These are phyloP conservation scores for Populus nigra DNA, from an alignment of 345 rosid species.

Conservation along the genomic window DNA sequence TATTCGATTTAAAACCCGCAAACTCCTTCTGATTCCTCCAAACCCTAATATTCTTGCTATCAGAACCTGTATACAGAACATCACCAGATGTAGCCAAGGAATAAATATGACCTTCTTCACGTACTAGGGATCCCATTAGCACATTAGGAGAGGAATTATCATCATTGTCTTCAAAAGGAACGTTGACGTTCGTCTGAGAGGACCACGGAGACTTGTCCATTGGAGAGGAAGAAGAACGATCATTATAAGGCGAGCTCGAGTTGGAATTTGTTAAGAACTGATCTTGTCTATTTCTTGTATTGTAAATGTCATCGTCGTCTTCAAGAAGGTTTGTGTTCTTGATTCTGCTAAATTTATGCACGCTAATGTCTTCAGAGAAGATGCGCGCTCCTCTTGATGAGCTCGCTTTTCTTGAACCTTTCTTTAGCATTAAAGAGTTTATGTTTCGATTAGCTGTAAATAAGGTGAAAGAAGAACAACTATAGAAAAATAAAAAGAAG, in stretches of 20 bases:
- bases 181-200: constrained; percentile 16
- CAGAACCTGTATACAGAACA: constrained; percentile 78
- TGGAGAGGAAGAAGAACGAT: constrained; percentile 32
- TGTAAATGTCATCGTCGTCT: background rate
- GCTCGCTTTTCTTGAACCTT: constrained; percentile 22
- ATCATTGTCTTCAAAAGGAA: background rate
- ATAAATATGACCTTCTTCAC: constrained; percentile 89
- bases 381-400: constrained; percentile 10
- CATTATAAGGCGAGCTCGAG: constrained; percentile 21
- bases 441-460: background rate
- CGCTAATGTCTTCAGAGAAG: constrained; percentile 11
- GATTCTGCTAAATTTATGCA: constrained; percentile 25
- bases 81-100: constrained; percentile 71
- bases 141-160: constrained; percentile 36
- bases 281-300: background rate
- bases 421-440: background rate
- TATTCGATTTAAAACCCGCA: constrained; percentile 72
- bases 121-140: constrained; percentile 73
- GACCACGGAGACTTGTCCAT: constrained; percentile 69
- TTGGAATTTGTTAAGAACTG: background rate
- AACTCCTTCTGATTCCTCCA: constrained; percentile 79
- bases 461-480: constrained; percentile 1
- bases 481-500: background rate
- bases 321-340: constrained; percentile 23
- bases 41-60: constrained; percentile 82